phyloP scores from a whole-genome alignment of 169 alveolate species.

The Cytauxzoon felis region DNA sequence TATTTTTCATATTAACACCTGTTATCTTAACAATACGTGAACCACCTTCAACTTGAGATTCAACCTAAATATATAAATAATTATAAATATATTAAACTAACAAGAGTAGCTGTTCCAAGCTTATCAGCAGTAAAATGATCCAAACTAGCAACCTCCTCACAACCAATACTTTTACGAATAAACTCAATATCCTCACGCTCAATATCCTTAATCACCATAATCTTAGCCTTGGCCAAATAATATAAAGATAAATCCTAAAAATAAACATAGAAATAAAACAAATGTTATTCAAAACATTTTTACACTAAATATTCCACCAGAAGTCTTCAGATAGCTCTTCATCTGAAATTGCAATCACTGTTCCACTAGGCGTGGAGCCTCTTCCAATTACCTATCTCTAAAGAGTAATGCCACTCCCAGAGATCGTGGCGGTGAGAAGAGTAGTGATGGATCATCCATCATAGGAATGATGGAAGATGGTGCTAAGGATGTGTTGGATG shows the following conservation, averaged over 20 bases:
- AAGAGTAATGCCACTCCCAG: too few species aligned
- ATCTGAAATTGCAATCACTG: too few species aligned
- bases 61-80: constrained; percentile 17
- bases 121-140: constrained; percentile 95
- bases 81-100: constrained; percentile 70
- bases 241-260: constrained; percentile 90
- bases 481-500: too few species aligned
- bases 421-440: too few species aligned
- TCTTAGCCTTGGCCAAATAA: constrained; percentile 95
- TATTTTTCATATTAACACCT: constrained; percentile 91
- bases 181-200: constrained; percentile 97
- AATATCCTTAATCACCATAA: constrained; percentile 95
- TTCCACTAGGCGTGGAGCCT: too few species aligned
- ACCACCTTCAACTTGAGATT: constrained; percentile 81
- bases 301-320: too few species aligned
- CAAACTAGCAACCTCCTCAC: constrained; percentile 95
- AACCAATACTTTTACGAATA: constrained; percentile 82
- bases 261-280: too few species aligned
- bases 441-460: too few species aligned
- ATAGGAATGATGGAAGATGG: too few species aligned
- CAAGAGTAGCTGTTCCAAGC: constrained; percentile 94
- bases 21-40: constrained; percentile 91
- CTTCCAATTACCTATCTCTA: too few species aligned
- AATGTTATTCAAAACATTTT: too few species aligned
- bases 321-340: too few species aligned